Conservation (phyloP, 2,329 filamentous ascomycete species). For the Dothidotthia symphoricarpi region DNA sequence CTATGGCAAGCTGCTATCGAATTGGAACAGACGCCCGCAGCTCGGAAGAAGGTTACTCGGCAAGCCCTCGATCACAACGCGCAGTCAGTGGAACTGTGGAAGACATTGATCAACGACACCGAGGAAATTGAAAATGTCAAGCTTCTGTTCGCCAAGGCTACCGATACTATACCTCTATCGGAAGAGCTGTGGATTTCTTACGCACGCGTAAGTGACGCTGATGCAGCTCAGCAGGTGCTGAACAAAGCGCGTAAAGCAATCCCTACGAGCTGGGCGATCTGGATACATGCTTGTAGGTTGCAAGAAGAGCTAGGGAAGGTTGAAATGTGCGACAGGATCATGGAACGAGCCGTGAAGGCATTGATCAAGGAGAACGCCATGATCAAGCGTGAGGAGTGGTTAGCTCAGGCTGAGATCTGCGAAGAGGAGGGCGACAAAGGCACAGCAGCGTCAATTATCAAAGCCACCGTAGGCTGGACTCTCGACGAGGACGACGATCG, state of each 20-base stretch:
- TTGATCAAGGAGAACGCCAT: constrained; percentile 90
- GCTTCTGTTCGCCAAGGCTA: constrained; percentile 87
- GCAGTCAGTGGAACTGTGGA: constrained; percentile 96
- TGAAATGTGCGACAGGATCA: constrained; percentile 74
- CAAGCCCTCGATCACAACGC: constrained; percentile 91
- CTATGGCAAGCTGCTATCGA: constrained; percentile 97
- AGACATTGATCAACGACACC: constrained; percentile 92
- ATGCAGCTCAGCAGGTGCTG: constrained; percentile 90
- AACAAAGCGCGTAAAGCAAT: constrained; percentile 94
- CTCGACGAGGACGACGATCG: constrained; percentile 95
- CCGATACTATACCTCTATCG: constrained; percentile 89
- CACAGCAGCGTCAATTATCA: constrained; percentile 86
- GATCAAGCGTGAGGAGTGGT: constrained; percentile 97
- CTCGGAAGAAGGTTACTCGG: constrained; percentile 89
- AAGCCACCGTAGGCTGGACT: constrained; percentile 88
- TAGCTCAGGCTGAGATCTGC: constrained; percentile 88
- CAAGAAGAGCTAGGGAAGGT: constrained; percentile 86
- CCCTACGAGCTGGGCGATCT: constrained; percentile 90
- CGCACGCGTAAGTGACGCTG: constrained; percentile 81
- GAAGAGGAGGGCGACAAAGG: constrained; percentile 85
- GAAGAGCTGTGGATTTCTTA: constrained; percentile 94
- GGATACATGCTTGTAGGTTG: constrained; percentile 88
- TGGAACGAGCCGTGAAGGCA: constrained; percentile 89
- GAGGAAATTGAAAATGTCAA: constrained; percentile 86
- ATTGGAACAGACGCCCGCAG: constrained; percentile 74